Evolutionary conservation across 495 filamentous ascomycete species (phyloP), one percentile per base, ranked within the genome.

Genomic region (Aspergillus avenaceus): DNA sequence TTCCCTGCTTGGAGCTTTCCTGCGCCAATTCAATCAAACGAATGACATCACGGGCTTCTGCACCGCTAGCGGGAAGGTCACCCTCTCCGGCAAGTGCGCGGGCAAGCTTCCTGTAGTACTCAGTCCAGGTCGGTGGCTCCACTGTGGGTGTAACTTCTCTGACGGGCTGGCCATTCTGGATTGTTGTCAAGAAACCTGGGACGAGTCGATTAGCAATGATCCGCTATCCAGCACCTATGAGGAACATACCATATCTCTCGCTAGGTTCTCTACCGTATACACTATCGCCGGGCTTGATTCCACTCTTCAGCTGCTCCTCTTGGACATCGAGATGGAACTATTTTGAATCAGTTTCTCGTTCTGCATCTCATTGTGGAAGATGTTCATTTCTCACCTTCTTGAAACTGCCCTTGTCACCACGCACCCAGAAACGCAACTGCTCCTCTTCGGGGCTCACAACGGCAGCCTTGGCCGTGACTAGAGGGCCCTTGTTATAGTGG

Each of bases 401-500:
- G 63, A 84, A 96, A 57, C 84, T 89, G 1, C 85, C 90, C 63
- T 88, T 84, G 5, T 83, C 82, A 13, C 90, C 90, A 18, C 90
- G 72, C 7, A 95, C 80, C 83, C 88, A 89, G 72, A 84, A 95
- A 47, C 88, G 69, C 54, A 87, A 63, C 67, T 96, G 90, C 54
- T 79, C 73, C 25, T 67, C 73, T 69, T 91, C 87, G 11, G 80
- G 78, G 51, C 83, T 87, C 16, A 87, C 72, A n/a, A 88, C 81
- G 16, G 73, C 80, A 21, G 83, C 84, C 62, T 88, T 87, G 47
- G 82, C 84, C 25, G 81, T 83, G 19, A 80, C 87, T 54, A 87
- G 54, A 41, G 82, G 51, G 2, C 72, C 77, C 16, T 67, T 65
- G 27, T 70, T 74, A 66, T 91, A 93, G 52, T 82, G 80, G 51